Base-by-base conservation (phyloP, 2,329 filamentous ascomycete genomes). In the Aspergillus hiratsukae region DNA sequence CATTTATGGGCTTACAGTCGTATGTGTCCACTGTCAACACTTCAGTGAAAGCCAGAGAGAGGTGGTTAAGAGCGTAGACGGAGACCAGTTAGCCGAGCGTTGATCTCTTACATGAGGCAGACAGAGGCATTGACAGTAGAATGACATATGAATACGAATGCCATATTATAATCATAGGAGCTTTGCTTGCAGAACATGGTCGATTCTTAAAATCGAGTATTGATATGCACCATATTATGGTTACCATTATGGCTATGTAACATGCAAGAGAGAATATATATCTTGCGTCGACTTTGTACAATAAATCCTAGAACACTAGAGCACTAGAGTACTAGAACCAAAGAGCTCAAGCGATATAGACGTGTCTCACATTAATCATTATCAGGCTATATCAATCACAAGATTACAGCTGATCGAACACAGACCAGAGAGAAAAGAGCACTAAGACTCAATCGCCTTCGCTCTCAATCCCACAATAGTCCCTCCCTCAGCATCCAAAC, bases 381-480 rank as follows among this genome's bases (percentile, higher is more conserved):
- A 37, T 37, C 14, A 7, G 31, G 31, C 31, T 37, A 10, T 14
- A 48, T 48, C 23, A 27, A 48, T 27, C n/a, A 17, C 46, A 9
- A 25, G n/a, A 25, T 14, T 3, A 17, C 45, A 25, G 7, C 7
- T 41, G 17, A 23, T 17, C n/a, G 8, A 31, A 55, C 17, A 37
- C 11, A 48, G 4, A 51, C 21, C 51, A 21, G 21, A 35, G n/a
- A 17, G 8, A 41, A n/a, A 55, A 53, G 7, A 51, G 50, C 51
- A 41, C 58, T 68, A 88, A 66, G 82, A 85, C 80, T 96, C 91
- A 60, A 96, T 80, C 27, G 87, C 84, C 75, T 90, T 76, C 10
- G 87, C 89, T 80, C 90, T 93, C 55, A 88, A 80, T 14, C 92
- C 92, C 7, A 96, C 85, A 58, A 96, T 67, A 74, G 80, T 82